Evolutionary conservation across 768 basidiomycete species (phyloP).

Genomic region (Candolleomyces eurysporus): DNA sequence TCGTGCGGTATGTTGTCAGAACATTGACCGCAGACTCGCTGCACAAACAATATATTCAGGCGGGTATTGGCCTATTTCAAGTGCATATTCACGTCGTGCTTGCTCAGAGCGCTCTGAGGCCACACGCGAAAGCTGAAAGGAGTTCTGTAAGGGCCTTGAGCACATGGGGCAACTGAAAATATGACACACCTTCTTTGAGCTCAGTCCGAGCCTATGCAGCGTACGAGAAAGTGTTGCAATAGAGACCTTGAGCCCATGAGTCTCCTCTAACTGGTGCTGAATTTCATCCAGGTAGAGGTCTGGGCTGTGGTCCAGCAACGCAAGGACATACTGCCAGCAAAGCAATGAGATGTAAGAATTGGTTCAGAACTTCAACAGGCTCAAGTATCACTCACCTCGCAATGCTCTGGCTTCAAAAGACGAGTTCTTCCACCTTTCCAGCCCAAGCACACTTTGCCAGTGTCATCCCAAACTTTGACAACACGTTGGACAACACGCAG

Average conservation of each 20-base stretch:
- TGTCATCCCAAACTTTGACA: conserved; percentile 15
- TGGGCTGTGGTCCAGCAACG: conserved; percentile 16
- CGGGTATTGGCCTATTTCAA: conserved; percentile 13
- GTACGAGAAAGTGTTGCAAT: conserved; percentile 13
- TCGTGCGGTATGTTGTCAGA: conserved; percentile 14
- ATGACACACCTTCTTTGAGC: conserved; percentile 10
- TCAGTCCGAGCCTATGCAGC: conserved; percentile 12
- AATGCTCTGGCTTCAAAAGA: conserved; percentile 11
- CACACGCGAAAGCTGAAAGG: conserved; percentile 11
- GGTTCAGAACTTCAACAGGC: not conserved
- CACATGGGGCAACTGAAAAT: not conserved
- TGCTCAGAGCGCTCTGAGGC: conserved; percentile 14
- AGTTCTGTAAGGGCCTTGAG: not conserved
- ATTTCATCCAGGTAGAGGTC: conserved; percentile 16
- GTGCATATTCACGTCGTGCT: conserved; percentile 7
- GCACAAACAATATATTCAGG: conserved; percentile 14
- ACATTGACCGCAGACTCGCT: conserved; percentile 17
- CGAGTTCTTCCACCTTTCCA: conserved; percentile 9
- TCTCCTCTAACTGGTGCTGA: conserved; percentile 4
- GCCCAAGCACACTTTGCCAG: conserved; percentile 13
- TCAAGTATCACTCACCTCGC: conserved; percentile 1
- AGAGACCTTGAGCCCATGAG: conserved; percentile 11
- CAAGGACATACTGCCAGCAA: conserved; percentile 14
- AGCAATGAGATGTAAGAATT: not conserved
- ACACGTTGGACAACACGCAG: conserved; percentile 20